phyloP scores from a whole-genome alignment of 768 basidiomycete species.

The Tephrocybe sp. region DNA sequence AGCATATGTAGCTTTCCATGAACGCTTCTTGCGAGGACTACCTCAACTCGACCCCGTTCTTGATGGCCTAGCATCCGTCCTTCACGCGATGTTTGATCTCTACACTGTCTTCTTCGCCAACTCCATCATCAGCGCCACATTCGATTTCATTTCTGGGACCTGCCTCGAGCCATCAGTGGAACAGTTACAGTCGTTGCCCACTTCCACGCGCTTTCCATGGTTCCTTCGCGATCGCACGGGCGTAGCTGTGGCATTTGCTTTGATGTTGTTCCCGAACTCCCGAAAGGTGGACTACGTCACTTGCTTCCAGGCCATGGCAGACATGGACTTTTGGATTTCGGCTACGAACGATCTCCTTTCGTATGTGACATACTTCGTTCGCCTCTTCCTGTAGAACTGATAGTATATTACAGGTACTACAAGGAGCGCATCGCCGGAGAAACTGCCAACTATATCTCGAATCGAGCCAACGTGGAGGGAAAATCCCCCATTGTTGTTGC shows the following conservation, averaged over 20 bases:
- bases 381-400: not conserved
- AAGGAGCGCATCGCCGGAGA: slow-evolving; percentile 22
- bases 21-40: slow-evolving; percentile 11
- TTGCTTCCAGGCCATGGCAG: slow-evolving; percentile 16
- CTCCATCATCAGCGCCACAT: slow-evolving; percentile 13
- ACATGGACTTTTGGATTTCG: slow-evolving; percentile 17
- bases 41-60: slow-evolving; percentile 19
- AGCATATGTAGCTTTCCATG: slow-evolving; percentile 12
- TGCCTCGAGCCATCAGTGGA: slow-evolving; percentile 14
- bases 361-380: slow-evolving; percentile 7
- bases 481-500: slow-evolving; percentile 5
- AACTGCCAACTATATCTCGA: slow-evolving; percentile 12
- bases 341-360: slow-evolving; percentile 19
- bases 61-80: slow-evolving; percentile 10
- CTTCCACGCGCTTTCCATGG: slow-evolving; percentile 15
- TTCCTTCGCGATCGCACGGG: slow-evolving; percentile 20
- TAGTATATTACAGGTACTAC: slow-evolving; percentile 8
- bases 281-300: slow-evolving; percentile 3
- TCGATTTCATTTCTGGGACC: slow-evolving; percentile 19
- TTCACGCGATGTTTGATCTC: slow-evolving; percentile 13
- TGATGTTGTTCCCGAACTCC: slow-evolving; percentile 15
- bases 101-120: slow-evolving; percentile 15
- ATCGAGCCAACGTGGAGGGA: slow-evolving; percentile 10
- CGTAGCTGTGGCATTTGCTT: slow-evolving; percentile 9
- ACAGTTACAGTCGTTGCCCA: not conserved